Base-by-base conservation (phyloP, 768 basidiomycete species). In the Auriscalpium microsporum region DNA sequence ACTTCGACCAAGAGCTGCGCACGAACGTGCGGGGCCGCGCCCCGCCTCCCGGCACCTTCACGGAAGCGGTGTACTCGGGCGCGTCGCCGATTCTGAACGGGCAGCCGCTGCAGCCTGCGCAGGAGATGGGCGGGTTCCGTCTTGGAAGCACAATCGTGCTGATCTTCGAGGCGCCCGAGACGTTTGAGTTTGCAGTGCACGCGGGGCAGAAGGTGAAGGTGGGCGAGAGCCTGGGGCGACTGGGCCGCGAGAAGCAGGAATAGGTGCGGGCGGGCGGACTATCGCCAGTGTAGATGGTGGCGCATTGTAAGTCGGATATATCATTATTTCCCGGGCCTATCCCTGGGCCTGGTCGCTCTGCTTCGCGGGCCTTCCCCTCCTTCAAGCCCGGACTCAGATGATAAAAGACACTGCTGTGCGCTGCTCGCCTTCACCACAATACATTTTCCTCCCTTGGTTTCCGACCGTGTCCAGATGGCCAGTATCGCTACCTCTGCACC, bases 121-220 rank as follows among this genome's bases (percentile, higher is more conserved):
- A 96, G 68, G 94, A 99, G 73, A 92, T 97, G 89, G 96, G 96
- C 35, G 96, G 94, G 1, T 99, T 99, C 73, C 87, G 85, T 63
- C 75, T 98, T 3, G 94, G 94, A 4, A 92, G 89, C 70, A 98
- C 95, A 5, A 90, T 98, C 64, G 95, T 99, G n/a, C 78, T 98
- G 48, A 91, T 98, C 1, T 96, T 97, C 64, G 96, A 99, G 72
- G 96, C 94, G 0, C 95, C 96, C 0, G 72, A 76, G 52, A 72
- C 83, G 37, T 99, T 94, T 66, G 79, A 82, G 68, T 96, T 95
- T 64, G 68, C 73, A 0, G 80, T 94, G 14, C 73, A 82, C 58
- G 78, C 84, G 2, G 91, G 93, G 2, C 79, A 93, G 69, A 89
- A 87, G 69, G 83, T 98, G 57, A 83, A 84, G 68, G 91, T 95